These are phyloP conservation scores for Leptoxyphium fumago DNA, from an alignment of 2,329 filamentous ascomycete genomes.

Conservation along the genomic window DNA sequence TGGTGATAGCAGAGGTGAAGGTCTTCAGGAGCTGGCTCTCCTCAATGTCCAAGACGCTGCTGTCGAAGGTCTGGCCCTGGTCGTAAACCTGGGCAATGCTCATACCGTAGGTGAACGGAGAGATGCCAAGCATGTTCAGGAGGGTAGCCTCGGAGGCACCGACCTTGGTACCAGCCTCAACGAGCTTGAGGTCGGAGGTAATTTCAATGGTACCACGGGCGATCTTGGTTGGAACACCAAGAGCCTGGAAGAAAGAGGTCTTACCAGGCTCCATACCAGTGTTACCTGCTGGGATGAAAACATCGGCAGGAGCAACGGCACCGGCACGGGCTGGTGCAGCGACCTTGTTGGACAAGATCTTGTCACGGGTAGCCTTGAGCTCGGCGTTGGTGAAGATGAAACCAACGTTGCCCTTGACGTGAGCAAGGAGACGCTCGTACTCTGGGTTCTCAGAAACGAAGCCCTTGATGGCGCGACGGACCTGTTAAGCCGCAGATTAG, in stretches of 20 bases:
- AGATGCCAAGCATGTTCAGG: constrained; percentile 99
- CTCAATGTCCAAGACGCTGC: constrained; percentile 78
- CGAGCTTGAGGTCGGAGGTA: constrained; percentile 91
- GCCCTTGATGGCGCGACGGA: constrained; percentile 93
- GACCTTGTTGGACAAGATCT: constrained; percentile 93
- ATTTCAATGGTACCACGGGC: constrained; percentile 99
- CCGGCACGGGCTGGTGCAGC: constrained; percentile 95
- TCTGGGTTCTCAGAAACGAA: constrained; percentile 83
- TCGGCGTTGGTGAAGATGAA: constrained; percentile 99
- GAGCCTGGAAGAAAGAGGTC: constrained; percentile 99
- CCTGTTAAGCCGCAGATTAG: constrained; percentile 31
- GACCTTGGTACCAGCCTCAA: constrained; percentile 86
- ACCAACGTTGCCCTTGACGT: constrained; percentile 94
- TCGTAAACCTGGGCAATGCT: constrained; percentile 94
- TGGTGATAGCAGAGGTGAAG: constrained; percentile 66
- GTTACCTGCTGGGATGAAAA: constrained; percentile 94
- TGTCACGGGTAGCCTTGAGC: constrained; percentile 81
- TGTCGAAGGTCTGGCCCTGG: constrained; percentile 80
- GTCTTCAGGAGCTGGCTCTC: constrained; percentile 85
- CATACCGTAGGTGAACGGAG: constrained; percentile 99
- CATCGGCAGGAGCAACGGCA: constrained; percentile 84
- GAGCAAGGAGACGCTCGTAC: constrained; percentile 93
- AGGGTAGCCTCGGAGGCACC: constrained; percentile 97
- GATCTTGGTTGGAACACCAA: constrained; percentile 99
- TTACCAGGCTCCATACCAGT: constrained; percentile 99